These are phyloP conservation scores for Aureobasidium lini DNA, from an alignment of 2,329 filamentous ascomycete species.

Conservation along the genomic window DNA sequence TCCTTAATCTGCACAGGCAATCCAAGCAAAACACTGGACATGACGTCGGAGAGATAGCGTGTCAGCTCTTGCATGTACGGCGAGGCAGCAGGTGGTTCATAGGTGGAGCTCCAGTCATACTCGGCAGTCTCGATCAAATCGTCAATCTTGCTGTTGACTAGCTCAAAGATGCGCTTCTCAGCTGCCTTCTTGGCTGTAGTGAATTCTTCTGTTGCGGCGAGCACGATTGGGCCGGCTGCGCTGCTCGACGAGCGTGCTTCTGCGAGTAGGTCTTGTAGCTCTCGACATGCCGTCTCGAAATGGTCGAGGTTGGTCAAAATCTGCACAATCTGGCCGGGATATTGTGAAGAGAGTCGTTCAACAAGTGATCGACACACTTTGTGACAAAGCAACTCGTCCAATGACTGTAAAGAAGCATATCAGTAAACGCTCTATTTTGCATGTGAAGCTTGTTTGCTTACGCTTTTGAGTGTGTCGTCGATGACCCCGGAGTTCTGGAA, in stretches of 20 bases:
- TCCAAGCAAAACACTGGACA: conserved; percentile 87
- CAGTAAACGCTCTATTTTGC: not conserved
- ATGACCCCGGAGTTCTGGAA: conserved; percentile 87
- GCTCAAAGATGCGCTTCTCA: conserved; percentile 94
- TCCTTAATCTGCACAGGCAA: conserved; percentile 95
- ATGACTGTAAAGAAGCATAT: conserved; percentile 47
- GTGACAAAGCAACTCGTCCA: conserved; percentile 89
- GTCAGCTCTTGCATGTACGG: conserved; percentile 96
- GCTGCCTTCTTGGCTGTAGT: conserved; percentile 87
- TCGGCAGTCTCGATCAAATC: conserved; percentile 95
- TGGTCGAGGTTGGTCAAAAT: conserved; percentile 97
- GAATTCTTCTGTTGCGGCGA: conserved; percentile 81
- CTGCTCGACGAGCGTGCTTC: conserved; percentile 75
- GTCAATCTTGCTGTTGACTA: conserved; percentile 98
- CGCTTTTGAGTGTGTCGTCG: conserved; percentile 79
- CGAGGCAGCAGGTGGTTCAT: conserved; percentile 63
- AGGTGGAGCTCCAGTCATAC: conserved; percentile 76
- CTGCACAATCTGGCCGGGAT: conserved; percentile 94
- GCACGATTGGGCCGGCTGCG: conserved; percentile 68
- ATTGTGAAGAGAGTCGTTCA: conserved; percentile 82
- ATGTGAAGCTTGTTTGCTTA: conserved; percentile 26
- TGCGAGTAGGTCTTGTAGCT: conserved; percentile 80
- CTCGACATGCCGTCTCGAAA: conserved; percentile 86
- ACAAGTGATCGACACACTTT: conserved; percentile 89
- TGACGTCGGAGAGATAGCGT: conserved; percentile 87